Conservation (phyloP, 1,139 yeast genomes). For the Zygoascus sp. region DNA sequence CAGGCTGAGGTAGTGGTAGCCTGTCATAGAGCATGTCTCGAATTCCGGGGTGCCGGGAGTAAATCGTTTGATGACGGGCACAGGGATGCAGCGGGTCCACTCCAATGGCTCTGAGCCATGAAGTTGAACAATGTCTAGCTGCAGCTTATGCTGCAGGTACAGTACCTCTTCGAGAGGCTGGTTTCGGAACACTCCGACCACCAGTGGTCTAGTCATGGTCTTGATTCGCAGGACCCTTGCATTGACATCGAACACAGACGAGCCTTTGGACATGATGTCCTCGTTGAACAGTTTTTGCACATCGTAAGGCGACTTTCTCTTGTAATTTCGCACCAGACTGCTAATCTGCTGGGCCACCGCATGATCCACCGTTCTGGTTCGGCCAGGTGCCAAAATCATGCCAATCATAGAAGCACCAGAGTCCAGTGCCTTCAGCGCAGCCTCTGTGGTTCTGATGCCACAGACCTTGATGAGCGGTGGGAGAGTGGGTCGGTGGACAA, state of each 20-base stretch:
- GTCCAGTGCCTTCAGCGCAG: conserved; percentile 64
- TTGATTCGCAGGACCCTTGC: conserved; percentile 20
- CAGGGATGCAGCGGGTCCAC: conserved; percentile 44
- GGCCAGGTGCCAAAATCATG: conserved; percentile 76
- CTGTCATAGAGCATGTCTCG: conserved; percentile 38
- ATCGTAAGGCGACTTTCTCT: conserved; percentile 10
- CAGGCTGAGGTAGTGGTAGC: conserved; percentile 52
- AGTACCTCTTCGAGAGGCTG: conserved; percentile 64
- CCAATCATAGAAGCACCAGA: conserved; percentile 77
- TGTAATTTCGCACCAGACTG: conserved; percentile 27
- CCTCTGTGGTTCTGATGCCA: conserved; percentile 65
- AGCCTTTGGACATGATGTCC: conserved; percentile 7
- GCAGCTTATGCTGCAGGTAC: conserved; percentile 43
- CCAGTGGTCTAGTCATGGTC: conserved; percentile 52
- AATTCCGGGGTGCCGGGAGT: conserved; percentile 53
- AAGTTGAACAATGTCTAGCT: conserved; percentile 74
- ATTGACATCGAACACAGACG: conserved; percentile 23
- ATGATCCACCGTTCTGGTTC: conserved; percentile 63
- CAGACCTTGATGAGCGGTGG: conserved; percentile 64
- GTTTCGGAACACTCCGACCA: conserved; percentile 89
- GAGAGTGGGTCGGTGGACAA: not conserved
- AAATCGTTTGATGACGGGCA: conserved; percentile 71
- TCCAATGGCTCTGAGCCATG: conserved; percentile 81
- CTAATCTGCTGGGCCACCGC: conserved; percentile 55
- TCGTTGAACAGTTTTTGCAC: conserved; percentile 1